phyloP scores from a whole-genome alignment of 2,329 filamentous ascomycete genomes.

The Cladophialophora exuberans region DNA sequence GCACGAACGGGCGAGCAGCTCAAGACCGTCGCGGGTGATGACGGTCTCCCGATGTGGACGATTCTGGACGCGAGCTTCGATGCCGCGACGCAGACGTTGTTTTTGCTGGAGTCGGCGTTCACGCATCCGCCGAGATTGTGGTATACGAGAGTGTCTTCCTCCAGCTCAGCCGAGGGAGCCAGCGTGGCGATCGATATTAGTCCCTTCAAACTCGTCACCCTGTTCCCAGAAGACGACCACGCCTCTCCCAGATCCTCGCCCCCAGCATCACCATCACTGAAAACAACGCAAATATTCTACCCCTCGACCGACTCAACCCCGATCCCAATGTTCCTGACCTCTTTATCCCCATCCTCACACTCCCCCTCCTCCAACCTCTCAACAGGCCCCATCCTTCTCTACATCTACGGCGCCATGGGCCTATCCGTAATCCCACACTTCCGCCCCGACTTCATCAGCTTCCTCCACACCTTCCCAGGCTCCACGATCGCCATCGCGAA shows the following conservation, averaged over 20 bases:
- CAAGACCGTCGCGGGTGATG: conserved; percentile 1
- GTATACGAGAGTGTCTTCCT: not conserved
- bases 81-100: not conserved
- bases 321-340: conserved; percentile 18
- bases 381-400: conserved; percentile 1
- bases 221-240: not conserved
- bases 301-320: conserved; percentile 6
- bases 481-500: conserved; percentile 13
- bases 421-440: conserved; percentile 17
- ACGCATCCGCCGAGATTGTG: conserved; percentile 7
- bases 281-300: conserved; percentile 13
- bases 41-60: conserved; percentile 13
- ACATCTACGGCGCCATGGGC: conserved; percentile 12
- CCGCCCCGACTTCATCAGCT: conserved; percentile 8
- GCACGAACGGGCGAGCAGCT: not conserved
- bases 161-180: not conserved
- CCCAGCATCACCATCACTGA: not conserved
- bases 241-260: not conserved
- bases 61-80: conserved; percentile 11
- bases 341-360: not conserved
- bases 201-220: not conserved
- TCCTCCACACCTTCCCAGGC: not conserved
- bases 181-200: not conserved
- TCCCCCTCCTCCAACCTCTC: not conserved
- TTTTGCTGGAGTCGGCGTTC: conserved; percentile 15